Base-by-base conservation (phyloP, 73 alveolate species). In the Tetrahymena malaccensis region DNA sequence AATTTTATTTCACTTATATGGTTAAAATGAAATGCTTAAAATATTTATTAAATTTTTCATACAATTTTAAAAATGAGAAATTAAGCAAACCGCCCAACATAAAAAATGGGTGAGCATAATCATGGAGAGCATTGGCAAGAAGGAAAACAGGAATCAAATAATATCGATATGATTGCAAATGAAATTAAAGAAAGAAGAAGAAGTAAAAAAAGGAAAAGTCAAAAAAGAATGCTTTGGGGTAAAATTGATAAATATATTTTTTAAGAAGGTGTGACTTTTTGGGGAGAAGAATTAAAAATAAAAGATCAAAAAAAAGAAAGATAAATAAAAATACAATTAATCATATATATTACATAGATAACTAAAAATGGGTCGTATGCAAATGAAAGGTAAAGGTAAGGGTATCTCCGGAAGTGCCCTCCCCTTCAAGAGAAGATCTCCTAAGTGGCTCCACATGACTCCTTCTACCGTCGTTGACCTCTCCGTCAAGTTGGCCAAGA, bases 361-460 rank as follows among this genome's bases (percentile, higher is more conserved):
- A 70, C 89, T 70, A 95, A 43, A 70, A 56, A 95, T 95, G 97
- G 97, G 97, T 55, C 97, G 97, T 85, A 95, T 95, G 97, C 94
- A 95, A 89, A 50, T 94, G 83, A 95, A 95, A 94, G 97, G 97
- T 85, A 85, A 95, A 55, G 97, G 97, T 85, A 95, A 95, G 95
- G 97, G 97, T 95, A 95, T 95, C 85, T 95, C 97, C 44, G 97
- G 97, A 34, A 85, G 95, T 85, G 97, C 97, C 93, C 95, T 95
- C 43, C 97, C 97, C 43, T 95, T 85, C 55, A 95, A 95, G 93
- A 95, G 97, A 95, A 95, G 94, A 95, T 94, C 97, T n/a, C 97
- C 97, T 43, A 95, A 95, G 94, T 95, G 97, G 97, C 94, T 95
- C 95, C 93, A 94, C 35, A 56, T 95, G 57, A 84, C 97, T 38